Base-by-base conservation (phyloP, 345 rosid genomes). In the Eutrema yunnanense region DNA sequence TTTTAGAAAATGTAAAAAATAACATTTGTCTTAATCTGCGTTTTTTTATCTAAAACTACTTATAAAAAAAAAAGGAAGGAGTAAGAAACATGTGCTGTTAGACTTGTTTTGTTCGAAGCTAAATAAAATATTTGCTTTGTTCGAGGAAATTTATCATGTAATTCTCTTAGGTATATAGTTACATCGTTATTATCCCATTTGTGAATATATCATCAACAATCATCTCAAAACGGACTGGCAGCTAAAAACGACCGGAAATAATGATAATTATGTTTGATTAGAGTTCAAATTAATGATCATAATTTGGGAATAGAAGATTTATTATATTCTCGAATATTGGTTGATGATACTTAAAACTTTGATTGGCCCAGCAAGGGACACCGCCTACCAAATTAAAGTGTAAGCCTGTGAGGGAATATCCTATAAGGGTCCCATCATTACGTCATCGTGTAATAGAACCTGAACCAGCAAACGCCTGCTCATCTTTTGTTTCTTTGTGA, bases 401-500 rank as follows among this genome's bases (percentile, higher is more conserved):
- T 22, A 0, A 22, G 26, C 26, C 26, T 68, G 34, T 2, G 9
- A 75, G 64, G 53, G 63, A 60, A 68, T 75, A 75, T 75, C 6
- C 62, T 47, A 6, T 46, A 7, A 16, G 57, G 65, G 79, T 16
- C 41, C 36, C 12, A 5, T 29, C 46, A 2, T 69, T 54, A 38
- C 74, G 71, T 62, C 58, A 76, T 69, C 65, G 36, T 54, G 49
- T 63, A 67, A 53, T 75, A 62, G 33, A 69, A 62, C 79, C 79
- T 54, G 74, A 69, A 69, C 79, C 32, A 76, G 79, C 50, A 75
- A 76, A 55, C 48, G 71, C 79, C 79, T 62, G 6, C 46, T 60
- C 71, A 14, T 55, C 38, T 69, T 64, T 76, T 76, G 70, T 62
- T 69, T 76, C 71, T 38, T 62, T 76, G 12, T 49, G 19, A 6